These are phyloP conservation scores for Ophiobolus disseminans DNA, from an alignment of 2,329 filamentous ascomycete species.

Conservation along the genomic window DNA sequence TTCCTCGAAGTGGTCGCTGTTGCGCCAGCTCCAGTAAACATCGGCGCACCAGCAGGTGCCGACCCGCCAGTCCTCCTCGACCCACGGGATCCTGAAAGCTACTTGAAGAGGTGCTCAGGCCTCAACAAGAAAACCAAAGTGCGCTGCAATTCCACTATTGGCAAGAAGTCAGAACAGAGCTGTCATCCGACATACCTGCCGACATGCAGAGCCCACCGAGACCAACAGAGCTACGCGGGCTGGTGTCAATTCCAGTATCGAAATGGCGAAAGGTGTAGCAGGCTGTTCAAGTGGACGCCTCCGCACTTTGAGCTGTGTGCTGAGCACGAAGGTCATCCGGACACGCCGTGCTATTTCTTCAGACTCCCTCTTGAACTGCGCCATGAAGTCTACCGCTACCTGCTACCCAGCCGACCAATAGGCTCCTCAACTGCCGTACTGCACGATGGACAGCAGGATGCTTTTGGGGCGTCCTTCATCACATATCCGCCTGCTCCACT, in stretches of 20 bases:
- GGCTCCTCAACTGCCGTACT: slow-evolving; percentile 30
- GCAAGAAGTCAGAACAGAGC: slow-evolving; percentile 28
- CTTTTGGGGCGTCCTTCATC: not conserved
- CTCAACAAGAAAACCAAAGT: slow-evolving; percentile 35
- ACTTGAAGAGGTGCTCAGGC: slow-evolving; percentile 35
- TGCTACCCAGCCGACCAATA: slow-evolving; percentile 35
- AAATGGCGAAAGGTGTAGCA: slow-evolving; percentile 31
- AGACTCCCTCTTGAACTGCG: slow-evolving; percentile 42
- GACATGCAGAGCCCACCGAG: slow-evolving; percentile 37
- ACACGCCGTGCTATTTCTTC: slow-evolving; percentile 41
- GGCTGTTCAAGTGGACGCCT: slow-evolving; percentile 36
- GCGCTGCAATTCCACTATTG: slow-evolving; percentile 30
- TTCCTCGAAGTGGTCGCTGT: not conserved
- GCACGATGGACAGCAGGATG: slow-evolving; percentile 1
- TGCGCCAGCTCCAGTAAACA: not conserved
- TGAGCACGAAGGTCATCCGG: slow-evolving; percentile 33
- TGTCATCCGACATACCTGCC: slow-evolving; percentile 36
- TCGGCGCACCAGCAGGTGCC: slow-evolving; percentile 13
- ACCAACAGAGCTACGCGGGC: slow-evolving; percentile 36
- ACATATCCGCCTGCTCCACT: too few relatives aligned
- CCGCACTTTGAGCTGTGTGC: slow-evolving; percentile 40
- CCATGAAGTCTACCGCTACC: slow-evolving; percentile 39
- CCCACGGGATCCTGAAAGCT: slow-evolving; percentile 37
- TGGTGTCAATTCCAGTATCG: slow-evolving; percentile 30
- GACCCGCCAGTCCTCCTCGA: slow-evolving; percentile 25